phyloP scores from a whole-genome alignment of 176 grass and related monocot species.

The Hyparrhenia diplandra region DNA sequence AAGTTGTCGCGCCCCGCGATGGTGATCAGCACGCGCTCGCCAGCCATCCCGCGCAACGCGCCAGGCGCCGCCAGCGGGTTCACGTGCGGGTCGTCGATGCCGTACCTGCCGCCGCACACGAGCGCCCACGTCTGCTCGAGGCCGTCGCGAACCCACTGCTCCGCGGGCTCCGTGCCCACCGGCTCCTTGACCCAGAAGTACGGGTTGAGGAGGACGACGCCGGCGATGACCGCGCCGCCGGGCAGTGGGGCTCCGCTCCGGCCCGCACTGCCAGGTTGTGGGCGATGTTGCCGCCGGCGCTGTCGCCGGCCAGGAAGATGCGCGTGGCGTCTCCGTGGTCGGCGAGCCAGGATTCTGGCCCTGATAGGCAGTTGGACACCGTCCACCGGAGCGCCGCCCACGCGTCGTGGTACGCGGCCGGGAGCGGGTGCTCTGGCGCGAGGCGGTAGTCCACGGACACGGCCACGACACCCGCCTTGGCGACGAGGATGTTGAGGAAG shows the following conservation, averaged over 20 bases:
- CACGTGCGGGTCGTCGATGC: conserved; percentile 34
- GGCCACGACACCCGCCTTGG: too few species aligned
- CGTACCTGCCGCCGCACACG: conserved; percentile 17
- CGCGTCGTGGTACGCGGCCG: conserved; percentile 59
- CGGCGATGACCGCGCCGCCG: background rate
- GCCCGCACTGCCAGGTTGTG: conserved; percentile 41
- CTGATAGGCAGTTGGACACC: too few species aligned
- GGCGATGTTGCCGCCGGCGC: conserved; percentile 10
- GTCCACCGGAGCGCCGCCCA: background rate
- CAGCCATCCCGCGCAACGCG: background rate
- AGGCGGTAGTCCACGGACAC: conserved; percentile 66
- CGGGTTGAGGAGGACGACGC: conserved; percentile 36
- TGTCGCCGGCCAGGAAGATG: conserved; percentile 20
- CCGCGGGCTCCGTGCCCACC: conserved; percentile 20
- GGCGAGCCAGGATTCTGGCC: too few species aligned
- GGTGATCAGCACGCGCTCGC: too few species aligned
- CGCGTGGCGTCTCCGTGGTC: too few species aligned
- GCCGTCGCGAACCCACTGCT: conserved; percentile 20
- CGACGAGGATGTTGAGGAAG: too few species aligned
- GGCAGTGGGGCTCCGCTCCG: too few species aligned
- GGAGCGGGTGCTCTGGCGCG: conserved; percentile 70
- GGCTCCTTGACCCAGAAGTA: conserved; percentile 52
- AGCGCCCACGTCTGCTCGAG: conserved; percentile 19
- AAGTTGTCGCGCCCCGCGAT: too few species aligned
- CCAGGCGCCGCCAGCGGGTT: conserved; percentile 29